A percentile compares a stretch with the other conserved stretches of the same genome.
Conservation (phyloP, 2,329 filamentous ascomycete genomes). For the Neopestalotiopsis sp. region DNA sequence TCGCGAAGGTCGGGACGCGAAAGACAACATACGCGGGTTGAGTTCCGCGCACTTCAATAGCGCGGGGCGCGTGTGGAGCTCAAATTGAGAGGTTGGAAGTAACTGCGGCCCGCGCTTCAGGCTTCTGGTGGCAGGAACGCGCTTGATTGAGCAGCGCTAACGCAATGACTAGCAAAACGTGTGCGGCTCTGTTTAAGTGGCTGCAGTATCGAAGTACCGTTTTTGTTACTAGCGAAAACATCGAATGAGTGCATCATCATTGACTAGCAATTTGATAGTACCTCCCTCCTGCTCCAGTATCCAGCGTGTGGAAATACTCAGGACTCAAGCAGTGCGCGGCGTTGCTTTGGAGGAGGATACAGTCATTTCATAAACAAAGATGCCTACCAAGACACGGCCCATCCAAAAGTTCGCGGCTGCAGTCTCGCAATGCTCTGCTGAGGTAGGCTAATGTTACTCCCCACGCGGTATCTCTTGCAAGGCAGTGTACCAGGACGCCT, state of each 20-base stretch:
- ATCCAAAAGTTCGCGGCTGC: conserved; percentile 61
- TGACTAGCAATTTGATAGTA: not conserved
- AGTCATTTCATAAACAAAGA: conserved; percentile 3
- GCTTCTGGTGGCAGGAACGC: not conserved
- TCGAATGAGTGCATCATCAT: not conserved
- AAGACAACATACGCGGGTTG: not conserved
- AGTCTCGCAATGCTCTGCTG: conserved; percentile 59
- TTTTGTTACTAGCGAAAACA: not conserved
- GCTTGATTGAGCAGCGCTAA: not conserved
- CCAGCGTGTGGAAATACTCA: not conserved
- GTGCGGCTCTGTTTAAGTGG: not conserved
- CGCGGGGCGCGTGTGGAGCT: not conserved
- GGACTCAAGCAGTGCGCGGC: not conserved
- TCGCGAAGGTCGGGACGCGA: not conserved
- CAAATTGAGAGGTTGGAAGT: not conserved
- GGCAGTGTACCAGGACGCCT: not conserved
- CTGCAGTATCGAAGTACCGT: not conserved
- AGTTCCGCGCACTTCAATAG: conserved; percentile 2
- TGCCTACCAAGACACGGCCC: conserved; percentile 46
- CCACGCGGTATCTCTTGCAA: not conserved
- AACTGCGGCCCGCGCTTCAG: not conserved
- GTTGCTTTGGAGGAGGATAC: not conserved
- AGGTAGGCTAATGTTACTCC: conserved; percentile 45
- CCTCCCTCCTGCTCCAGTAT: not conserved
- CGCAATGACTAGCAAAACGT: not conserved